phyloP scores from a whole-genome alignment of 805 yeast genomes.

The Kockiozyma suomiensis region DNA sequence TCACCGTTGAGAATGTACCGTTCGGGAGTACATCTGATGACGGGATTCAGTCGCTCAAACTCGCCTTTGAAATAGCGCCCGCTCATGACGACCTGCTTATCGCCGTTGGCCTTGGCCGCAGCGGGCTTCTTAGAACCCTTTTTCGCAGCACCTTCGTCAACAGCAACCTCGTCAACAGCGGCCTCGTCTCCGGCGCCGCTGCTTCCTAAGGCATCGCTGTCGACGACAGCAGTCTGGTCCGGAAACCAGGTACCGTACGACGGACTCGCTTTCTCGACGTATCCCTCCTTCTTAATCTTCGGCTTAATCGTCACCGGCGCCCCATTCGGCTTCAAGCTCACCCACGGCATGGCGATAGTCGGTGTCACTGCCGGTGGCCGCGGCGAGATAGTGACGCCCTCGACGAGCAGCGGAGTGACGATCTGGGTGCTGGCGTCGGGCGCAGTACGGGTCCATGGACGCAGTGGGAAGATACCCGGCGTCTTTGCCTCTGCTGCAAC shows the following conservation, averaged over 20 bases:
- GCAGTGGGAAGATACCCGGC: conserved; percentile 27
- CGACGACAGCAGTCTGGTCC: conserved; percentile 50
- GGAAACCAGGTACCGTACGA: conserved; percentile 72
- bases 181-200: neutral
- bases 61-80: conserved; percentile 24
- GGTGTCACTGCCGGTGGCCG: conserved; percentile 46
- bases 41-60: conserved; percentile 65
- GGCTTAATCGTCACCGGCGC: conserved; percentile 79
- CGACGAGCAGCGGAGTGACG: conserved; percentile 64
- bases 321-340: conserved; percentile 75
- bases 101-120: neutral
- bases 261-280: conserved; percentile 65
- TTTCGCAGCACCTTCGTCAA: neutral
- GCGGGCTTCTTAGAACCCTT: neutral
- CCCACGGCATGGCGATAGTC: conserved; percentile 77
- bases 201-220: neutral
- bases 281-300: conserved; percentile 65
- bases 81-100: conserved; percentile 11
- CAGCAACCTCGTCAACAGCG: conserved; percentile 2
- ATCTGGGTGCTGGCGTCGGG: conserved; percentile 50
- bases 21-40: conserved; percentile 84
- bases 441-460: conserved; percentile 35
- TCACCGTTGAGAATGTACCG: conserved; percentile 54
- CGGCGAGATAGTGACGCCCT: conserved; percentile 63
- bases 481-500: conserved; percentile 32